Base-by-base conservation (phyloP, 768 basidiomycete genomes). In the Kwoniella mangroviensis region DNA sequence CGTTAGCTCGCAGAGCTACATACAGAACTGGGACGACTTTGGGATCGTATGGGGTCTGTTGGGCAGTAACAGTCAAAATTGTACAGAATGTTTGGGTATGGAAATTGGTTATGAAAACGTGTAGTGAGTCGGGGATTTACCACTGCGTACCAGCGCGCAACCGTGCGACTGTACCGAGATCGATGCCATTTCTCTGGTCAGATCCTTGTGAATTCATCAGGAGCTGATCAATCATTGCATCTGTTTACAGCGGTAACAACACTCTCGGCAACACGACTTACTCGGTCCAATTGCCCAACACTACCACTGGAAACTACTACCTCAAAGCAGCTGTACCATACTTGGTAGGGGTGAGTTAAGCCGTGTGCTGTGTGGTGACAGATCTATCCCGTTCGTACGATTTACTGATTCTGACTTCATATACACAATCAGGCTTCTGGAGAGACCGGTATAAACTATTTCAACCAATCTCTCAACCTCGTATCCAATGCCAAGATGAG, bases 11-110 rank as follows among this genome's bases (percentile, higher is more conserved):
- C 17, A 63, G n/a, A 26, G 22, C 17, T 63, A 71, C 55, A 71
- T 71, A 42, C 70, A 71, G 40, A 67, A 71, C 24, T 71, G 70
- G 70, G 41, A 62, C 34, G 70, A 71, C 34, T 71, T 62, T 24
- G 63, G 65, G 3, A 66, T 71, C 43, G 61, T 65, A 56, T 61
- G 28, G 45, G 65, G 43, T 41, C 13, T 57, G 43, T 13, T n/a
- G n/a, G n/a, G n/a, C n/a, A n/a, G n/a, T n/a, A n/a, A n/a, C n/a
- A n/a, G n/a, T n/a, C n/a, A n/a, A n/a, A n/a, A n/a, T n/a, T n/a
- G n/a, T n/a, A n/a, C n/a, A n/a, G 45, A 24, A 12, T 71, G 70
- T 24, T 21, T 67, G 1, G 70, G 70, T 1, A 43, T 40, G n/a
- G 59, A 62, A 54, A 15, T 71, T 1, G 70, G 65, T 42, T 71